Evolutionary conservation across 2,329 filamentous ascomycete genomes (phyloP).

Genomic region (Aspergillus melleus): DNA sequence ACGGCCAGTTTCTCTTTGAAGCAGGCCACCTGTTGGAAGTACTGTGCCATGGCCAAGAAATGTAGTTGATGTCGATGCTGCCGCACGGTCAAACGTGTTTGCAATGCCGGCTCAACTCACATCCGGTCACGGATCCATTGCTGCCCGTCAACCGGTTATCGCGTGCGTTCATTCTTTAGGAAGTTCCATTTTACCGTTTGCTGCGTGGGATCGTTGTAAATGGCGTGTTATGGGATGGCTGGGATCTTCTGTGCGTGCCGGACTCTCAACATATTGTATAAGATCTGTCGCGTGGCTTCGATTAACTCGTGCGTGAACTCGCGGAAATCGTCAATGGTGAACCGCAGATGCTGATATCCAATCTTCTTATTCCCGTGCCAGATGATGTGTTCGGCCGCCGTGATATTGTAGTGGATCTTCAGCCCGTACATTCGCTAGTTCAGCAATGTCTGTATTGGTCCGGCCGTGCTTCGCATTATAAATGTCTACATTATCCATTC

Average conservation of each 20-base stretch:
- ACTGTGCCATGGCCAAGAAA: not conserved
- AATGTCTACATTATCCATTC: no score
- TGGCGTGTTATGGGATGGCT: not conserved
- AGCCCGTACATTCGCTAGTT: not conserved
- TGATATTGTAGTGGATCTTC: not conserved
- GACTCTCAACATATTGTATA: not conserved
- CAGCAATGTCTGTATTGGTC: no score
- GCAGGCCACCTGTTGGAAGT: not conserved
- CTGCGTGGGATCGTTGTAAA: not conserved
- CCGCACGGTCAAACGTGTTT: not conserved
- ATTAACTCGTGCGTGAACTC: not conserved
- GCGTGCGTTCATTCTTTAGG: no score
- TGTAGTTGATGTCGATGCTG: no score
- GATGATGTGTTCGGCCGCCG: not conserved
- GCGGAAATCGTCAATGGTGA: not conserved
- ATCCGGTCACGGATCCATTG: not conserved
- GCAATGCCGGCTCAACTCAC: not conserved
- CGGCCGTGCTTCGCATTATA: no score
- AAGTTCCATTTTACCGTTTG: no score
- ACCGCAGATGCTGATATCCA: not conserved
- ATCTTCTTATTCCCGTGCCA: not conserved
- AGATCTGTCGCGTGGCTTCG: no score
- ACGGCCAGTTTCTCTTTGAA: not conserved
- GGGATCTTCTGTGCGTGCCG: not conserved
- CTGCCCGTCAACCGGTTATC: not conserved